Conservation (phyloP, 2,329 filamentous ascomycete genomes). For the Rutstroemia sp. region DNA sequence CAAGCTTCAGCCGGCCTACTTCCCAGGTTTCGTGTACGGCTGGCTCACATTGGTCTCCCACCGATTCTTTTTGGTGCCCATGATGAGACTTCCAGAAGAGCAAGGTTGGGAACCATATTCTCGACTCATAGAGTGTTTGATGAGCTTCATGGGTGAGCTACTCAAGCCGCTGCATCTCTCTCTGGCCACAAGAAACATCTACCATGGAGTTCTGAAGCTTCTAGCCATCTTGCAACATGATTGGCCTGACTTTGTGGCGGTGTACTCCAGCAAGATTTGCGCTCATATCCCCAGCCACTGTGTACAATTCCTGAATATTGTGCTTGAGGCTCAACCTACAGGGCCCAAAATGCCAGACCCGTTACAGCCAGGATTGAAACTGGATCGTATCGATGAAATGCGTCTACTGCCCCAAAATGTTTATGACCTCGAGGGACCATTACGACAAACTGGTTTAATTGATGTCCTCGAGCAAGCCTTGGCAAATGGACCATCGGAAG, state of each 20-base stretch:
- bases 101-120: conserved; percentile 71
- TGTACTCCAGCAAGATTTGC: conserved; percentile 77
- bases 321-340: conserved; percentile 72
- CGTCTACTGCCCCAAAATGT: conserved; percentile 58
- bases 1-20: conserved; percentile 66
- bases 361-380: conserved; percentile 64
- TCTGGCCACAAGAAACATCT: conserved; percentile 70
- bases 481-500: conserved; percentile 57
- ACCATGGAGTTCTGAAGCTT: conserved; percentile 75
- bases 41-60: conserved; percentile 83
- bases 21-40: conserved; percentile 75
- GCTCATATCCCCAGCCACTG: conserved; percentile 76
- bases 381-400: conserved; percentile 70
- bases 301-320: conserved; percentile 79
- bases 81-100: conserved; percentile 61
- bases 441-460: conserved; percentile 49
- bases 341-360: conserved; percentile 68
- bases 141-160: conserved; percentile 70
- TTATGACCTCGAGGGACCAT: conserved; percentile 47
- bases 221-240: conserved; percentile 85
- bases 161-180: conserved; percentile 66
- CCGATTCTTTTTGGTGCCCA: conserved; percentile 71
- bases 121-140: conserved; percentile 63
- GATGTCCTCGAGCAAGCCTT: conserved; percentile 53
- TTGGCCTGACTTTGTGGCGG: conserved; percentile 85